Percentiles rank a stretch among this genome's conserved stretches.
Evolutionary conservation across 1,139 yeast species (phyloP).

Genomic region (Debaryomyces sp.): DNA sequence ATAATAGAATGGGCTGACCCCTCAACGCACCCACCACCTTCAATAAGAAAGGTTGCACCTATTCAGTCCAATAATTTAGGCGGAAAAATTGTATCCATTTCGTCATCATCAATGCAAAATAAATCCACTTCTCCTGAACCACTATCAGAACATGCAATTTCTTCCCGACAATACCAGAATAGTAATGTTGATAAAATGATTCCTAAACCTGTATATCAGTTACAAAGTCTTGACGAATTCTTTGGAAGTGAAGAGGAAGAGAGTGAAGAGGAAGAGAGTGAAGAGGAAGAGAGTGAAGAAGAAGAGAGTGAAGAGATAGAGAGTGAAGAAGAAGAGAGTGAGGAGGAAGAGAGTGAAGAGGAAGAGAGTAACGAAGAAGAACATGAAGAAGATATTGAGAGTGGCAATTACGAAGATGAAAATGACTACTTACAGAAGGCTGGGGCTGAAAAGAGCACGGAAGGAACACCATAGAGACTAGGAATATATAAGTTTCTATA

Average conservation of each 20-base stretch:
- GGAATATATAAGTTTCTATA: too few relatives aligned
- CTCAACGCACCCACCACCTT: slow-evolving; percentile 32
- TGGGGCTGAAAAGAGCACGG: too few relatives aligned
- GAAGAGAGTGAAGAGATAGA: slow-evolving; percentile 12
- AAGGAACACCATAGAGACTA: too few relatives aligned
- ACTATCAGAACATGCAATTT: slow-evolving; percentile 25
- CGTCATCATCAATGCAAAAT: slow-evolving; percentile 18
- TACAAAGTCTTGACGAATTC: slow-evolving; percentile 85
- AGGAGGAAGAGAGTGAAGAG: slow-evolving; percentile 12
- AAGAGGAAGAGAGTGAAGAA: slow-evolving; percentile 27
- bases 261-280: slow-evolving; percentile 27
- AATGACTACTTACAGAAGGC: not conserved
- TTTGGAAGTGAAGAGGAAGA: slow-evolving; percentile 58
- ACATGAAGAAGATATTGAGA: not conserved
- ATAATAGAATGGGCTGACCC: slow-evolving; percentile 40
- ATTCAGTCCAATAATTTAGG: slow-evolving; percentile 29
- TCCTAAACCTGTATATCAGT: slow-evolving; percentile 45
- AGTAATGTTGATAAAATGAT: not conserved
- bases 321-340: slow-evolving; percentile 14
- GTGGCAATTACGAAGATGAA: not conserved
- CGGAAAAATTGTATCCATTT: slow-evolving; percentile 16
- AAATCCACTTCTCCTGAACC: slow-evolving; percentile 26
- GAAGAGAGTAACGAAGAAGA: slow-evolving; percentile 9
- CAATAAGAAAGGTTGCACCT: slow-evolving; percentile 38
- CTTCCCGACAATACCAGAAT: slow-evolving; percentile 24